Evolutionary conservation across 805 yeast genomes (phyloP).

Genomic region (Starmerella tilneyi): DNA sequence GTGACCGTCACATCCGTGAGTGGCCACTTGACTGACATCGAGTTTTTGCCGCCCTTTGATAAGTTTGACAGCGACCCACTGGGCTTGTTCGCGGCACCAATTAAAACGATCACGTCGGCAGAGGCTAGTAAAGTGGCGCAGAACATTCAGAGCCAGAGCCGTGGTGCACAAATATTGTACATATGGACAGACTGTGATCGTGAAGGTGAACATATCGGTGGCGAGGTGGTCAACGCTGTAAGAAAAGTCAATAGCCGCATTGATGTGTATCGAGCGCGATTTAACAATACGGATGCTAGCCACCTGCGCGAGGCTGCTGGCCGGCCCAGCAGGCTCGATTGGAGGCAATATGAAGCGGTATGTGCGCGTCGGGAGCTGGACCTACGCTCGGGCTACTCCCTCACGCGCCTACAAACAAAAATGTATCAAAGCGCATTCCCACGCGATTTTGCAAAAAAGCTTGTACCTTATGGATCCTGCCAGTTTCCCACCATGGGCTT

Average conservation of each 20-base stretch:
- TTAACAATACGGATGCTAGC: constrained; percentile 69
- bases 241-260: constrained; percentile 40
- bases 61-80: constrained; percentile 63
- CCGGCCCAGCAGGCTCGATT: constrained; percentile 53
- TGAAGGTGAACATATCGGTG: constrained; percentile 90
- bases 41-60: constrained; percentile 50
- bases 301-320: constrained; percentile 71
- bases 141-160: constrained; percentile 60
- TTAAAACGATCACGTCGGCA: constrained; percentile 35
- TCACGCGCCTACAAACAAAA: constrained; percentile 69
- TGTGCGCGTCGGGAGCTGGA: constrained; percentile 78
- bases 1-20: constrained; percentile 87
- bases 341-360: constrained; percentile 71
- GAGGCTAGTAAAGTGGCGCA: constrained; percentile 43
- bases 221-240: constrained; percentile 69
- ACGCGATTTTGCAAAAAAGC: constrained; percentile 25
- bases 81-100: constrained; percentile 61
- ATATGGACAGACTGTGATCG: constrained; percentile 99
- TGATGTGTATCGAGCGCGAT: constrained; percentile 61
- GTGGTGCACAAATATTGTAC: constrained; percentile 53
- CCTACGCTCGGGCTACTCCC: constrained; percentile 76
- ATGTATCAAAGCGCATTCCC: constrained; percentile 30
- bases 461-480: constrained; percentile 79
- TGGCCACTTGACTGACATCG: constrained; percentile 68
- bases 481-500: constrained; percentile 97